phyloP scores from a whole-genome alignment of 768 basidiomycete genomes.

The Terana coerulea region DNA sequence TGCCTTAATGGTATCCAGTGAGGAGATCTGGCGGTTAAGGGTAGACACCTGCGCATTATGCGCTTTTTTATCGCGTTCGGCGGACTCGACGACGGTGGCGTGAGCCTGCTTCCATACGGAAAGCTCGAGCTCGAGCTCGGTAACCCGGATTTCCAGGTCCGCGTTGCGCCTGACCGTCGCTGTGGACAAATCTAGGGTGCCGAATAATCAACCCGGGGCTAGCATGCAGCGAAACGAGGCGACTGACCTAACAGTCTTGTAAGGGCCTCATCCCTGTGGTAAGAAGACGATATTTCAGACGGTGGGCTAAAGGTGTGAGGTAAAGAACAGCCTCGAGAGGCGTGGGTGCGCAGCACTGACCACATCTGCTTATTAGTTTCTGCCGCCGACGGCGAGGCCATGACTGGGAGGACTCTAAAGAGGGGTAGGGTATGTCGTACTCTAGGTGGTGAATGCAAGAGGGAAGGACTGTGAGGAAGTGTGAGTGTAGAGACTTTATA shows the following conservation, averaged over 20 bases:
- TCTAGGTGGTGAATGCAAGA: slow-evolving; percentile 18
- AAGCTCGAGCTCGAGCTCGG: slow-evolving; percentile 67
- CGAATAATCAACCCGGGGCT: neutral
- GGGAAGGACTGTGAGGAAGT: slow-evolving; percentile 18
- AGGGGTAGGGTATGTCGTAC: slow-evolving; percentile 10
- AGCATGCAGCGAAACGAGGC: neutral
- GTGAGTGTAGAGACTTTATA: slow-evolving; percentile 22
- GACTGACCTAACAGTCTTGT: slow-evolving; percentile 54
- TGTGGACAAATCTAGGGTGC: slow-evolving; percentile 53
- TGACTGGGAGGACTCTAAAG: slow-evolving; percentile 9
- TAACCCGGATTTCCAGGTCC: slow-evolving; percentile 60
- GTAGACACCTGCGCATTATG: slow-evolving; percentile 66
- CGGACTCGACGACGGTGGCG: slow-evolving; percentile 54
- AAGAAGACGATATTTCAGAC: no score
- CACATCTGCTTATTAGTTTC: slow-evolving; percentile 64
- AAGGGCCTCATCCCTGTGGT: slow-evolving; percentile 58
- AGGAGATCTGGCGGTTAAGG: slow-evolving; percentile 61
- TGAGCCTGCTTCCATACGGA: slow-evolving; percentile 71
- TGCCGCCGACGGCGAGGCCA: slow-evolving; percentile 37
- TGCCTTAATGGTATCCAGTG: slow-evolving; percentile 49
- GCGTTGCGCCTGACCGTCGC: slow-evolving; percentile 60
- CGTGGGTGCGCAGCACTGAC: slow-evolving; percentile 33
- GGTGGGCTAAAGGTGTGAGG: neutral
- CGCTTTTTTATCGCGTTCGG: slow-evolving; percentile 59
- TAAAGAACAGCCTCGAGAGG: neutral